A percentile compares a stretch with the other conserved stretches of the same genome.
Evolutionary conservation across 805 yeast species (phyloP).

Genomic region (Yarrowia yakushimensis): DNA sequence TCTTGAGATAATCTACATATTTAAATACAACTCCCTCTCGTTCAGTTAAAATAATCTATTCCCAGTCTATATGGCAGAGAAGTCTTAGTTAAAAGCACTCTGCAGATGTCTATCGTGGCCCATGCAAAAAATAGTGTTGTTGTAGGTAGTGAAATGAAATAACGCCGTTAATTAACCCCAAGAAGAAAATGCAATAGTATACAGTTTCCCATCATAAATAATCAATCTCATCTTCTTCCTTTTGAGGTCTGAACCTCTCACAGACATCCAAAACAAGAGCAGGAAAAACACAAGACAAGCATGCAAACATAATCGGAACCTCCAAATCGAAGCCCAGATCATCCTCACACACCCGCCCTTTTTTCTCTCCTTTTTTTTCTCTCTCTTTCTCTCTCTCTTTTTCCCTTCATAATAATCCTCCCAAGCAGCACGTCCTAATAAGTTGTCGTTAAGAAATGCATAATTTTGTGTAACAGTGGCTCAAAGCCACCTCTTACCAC

Average conservation of each 20-base stretch:
- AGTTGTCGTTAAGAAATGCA: slow-evolving; percentile 7
- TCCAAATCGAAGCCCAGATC: not conserved
- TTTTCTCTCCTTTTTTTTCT: not conserved
- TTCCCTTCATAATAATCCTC: slow-evolving; percentile 3
- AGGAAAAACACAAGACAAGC: slow-evolving; percentile 4
- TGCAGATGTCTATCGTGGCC: slow-evolving; percentile 23
- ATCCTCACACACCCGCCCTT: not conserved
- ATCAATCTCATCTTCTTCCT: slow-evolving; percentile 23
- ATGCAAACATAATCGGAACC: not conserved
- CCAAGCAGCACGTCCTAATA: slow-evolving; percentile 13
- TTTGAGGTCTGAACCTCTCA: slow-evolving; percentile 19
- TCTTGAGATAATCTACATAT: slow-evolving; percentile 9
- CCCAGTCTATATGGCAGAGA: slow-evolving; percentile 24
- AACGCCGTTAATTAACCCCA: slow-evolving; percentile 24
- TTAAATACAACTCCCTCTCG: not conserved
- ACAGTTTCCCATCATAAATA: slow-evolving; percentile 21
- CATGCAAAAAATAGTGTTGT: slow-evolving; percentile 17
- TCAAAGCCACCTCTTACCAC: slow-evolving; percentile 19
- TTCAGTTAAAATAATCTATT: slow-evolving; percentile 15
- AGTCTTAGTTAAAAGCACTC: slow-evolving; percentile 15
- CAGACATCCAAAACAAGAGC: slow-evolving; percentile 25
- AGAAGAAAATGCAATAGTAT: slow-evolving; percentile 24
- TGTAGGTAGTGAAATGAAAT: slow-evolving; percentile 13
- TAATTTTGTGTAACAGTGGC: slow-evolving; percentile 5
- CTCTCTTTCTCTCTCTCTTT: not conserved